Evolutionary conservation across 148 eudicot genomes (phyloP).

Genomic region (Camellia granthamiana): DNA sequence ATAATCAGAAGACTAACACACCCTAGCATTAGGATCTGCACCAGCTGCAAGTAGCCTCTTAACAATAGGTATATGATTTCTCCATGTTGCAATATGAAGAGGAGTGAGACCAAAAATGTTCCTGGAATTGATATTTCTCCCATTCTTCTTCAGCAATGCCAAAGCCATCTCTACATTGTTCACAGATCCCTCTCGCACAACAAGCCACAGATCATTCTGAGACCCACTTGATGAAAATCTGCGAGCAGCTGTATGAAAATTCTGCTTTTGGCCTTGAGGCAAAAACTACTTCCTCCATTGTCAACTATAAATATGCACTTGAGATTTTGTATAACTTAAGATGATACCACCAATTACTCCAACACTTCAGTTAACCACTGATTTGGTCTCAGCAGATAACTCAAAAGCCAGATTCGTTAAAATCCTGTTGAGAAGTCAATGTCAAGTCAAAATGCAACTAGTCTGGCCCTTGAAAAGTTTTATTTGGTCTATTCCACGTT

Average conservation of each 20-base stretch:
- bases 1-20: slow-evolving; percentile 33
- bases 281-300: slow-evolving; percentile 51
- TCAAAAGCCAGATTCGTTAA: too few species aligned
- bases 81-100: slow-evolving; percentile 96
- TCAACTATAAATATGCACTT: not conserved
- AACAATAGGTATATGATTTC: slow-evolving; percentile 88
- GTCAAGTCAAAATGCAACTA: too few species aligned
- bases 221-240: slow-evolving; percentile 36
- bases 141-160: slow-evolving; percentile 68
- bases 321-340: not conserved
- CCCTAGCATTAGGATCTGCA: slow-evolving; percentile 98
- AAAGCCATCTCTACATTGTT: slow-evolving; percentile 72
- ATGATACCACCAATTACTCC: not conserved
- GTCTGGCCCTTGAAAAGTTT: not conserved
- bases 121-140: slow-evolving; percentile 78
- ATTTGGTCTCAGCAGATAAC: not conserved
- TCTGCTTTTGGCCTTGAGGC: slow-evolving; percentile 58
- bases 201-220: slow-evolving; percentile 67
- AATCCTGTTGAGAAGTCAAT: too few species aligned
- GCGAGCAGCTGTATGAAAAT: slow-evolving; percentile 45
- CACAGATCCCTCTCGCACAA: slow-evolving; percentile 66
- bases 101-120: slow-evolving; percentile 80
- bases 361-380: not conserved
- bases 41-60: slow-evolving; percentile 93
- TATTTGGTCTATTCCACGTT: not conserved